Base-by-base conservation (phyloP, 805 yeast species). In the Hanseniaspora hatyaiensis region DNA sequence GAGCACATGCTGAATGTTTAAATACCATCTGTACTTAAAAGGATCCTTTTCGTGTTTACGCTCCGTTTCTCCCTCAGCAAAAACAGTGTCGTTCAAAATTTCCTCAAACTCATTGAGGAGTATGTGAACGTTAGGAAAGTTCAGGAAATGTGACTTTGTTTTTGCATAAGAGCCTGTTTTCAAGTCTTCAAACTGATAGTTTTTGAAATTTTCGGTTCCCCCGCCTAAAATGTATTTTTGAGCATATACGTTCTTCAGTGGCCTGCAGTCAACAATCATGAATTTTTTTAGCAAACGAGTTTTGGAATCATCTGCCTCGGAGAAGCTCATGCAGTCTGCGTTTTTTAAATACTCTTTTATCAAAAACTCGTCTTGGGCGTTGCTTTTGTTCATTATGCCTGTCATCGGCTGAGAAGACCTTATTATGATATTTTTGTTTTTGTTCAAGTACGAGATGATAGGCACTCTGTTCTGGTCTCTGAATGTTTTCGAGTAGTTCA, bases 101-200 rank as follows among this genome's bases (percentile, higher is more conserved):
- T 74, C 76, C 49, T 68, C 71, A 41, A 87, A 64, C 6, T 94
- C 79, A 52, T 88, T 96, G 52, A 96, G 71, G 85, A 92, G 86
- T 2, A 84, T 94, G 63, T 92, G 98, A 52, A 92, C 86, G 60
- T 92, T 92, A 58, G 92, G 98, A 37, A 92, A 86, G 32, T 94
- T 94, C 52, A 92, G 69, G 57, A 84, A 92, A 16, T 83, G 71
- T 59, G 86, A 80, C 52, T 74, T 68, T 4, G 57, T 57, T 6
- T 58, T 53, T 24, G 81, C 80, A 16, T 34, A 30, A n/a, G 22
- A 6, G 4, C 39, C 34, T 29, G 36, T 30, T 9, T 26, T 37
- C 4, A 43, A 28, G 28, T 47, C 45, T 15, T 71, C 73, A 28
- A 71, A 71, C 43, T 78, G 72, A 64, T 92, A 89, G 58, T 86